phyloP scores from a whole-genome alignment of 192 early-diverging fungal species.

The Linnemannia exigua region DNA sequence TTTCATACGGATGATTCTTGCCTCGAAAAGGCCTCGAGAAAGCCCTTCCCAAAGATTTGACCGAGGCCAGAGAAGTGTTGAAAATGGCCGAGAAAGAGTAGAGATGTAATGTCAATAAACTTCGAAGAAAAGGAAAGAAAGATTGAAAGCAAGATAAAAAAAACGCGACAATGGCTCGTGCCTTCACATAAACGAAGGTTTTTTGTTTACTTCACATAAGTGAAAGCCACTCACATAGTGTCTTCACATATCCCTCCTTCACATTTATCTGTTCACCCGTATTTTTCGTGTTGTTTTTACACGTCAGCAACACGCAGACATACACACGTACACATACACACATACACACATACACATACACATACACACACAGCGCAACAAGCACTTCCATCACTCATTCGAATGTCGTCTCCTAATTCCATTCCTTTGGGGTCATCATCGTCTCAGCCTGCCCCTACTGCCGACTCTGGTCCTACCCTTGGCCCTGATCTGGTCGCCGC shows the following conservation, averaged over 20 bases:
- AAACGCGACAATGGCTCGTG: not conserved
- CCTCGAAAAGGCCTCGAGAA: constrained; percentile 1
- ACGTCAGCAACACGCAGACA: no score
- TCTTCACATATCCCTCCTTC: not conserved
- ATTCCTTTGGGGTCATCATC: not conserved
- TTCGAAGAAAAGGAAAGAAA: not conserved
- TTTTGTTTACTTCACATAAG: constrained; percentile 2
- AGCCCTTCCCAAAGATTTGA: not conserved
- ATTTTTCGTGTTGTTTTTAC: no score
- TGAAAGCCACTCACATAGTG: not conserved
- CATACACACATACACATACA: no score
- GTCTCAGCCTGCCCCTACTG: not conserved
- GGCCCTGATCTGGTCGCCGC: not conserved
- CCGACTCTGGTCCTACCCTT: not conserved
- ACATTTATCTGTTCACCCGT: not conserved
- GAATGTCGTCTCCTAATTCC: constrained; percentile 1
- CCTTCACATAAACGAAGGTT: not conserved
- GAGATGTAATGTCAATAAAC: not conserved
- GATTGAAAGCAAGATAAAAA: not conserved
- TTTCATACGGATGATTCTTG: constrained; percentile 2
- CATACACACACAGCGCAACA: no score
- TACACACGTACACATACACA: no score
- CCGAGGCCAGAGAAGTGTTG: not conserved
- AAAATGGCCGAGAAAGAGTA: not conserved
- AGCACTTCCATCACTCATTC: not conserved